Conservation (phyloP, 2,329 filamentous ascomycete genomes). For the Cladosporium sp. region DNA sequence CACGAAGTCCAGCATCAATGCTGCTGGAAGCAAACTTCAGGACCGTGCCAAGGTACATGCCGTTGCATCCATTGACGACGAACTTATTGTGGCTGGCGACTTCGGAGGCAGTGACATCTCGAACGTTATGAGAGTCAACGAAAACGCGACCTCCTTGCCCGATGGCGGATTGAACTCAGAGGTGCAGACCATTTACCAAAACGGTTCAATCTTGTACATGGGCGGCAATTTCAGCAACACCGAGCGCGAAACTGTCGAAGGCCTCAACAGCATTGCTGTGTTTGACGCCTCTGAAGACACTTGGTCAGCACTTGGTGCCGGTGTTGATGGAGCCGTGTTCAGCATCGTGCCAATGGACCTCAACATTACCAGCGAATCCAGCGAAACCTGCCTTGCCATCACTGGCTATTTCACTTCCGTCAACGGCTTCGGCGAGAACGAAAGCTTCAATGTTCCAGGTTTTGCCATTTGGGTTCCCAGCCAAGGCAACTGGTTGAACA, state of each 20-base stretch:
- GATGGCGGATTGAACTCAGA: slow-evolving; percentile 74
- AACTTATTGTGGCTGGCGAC: slow-evolving; percentile 76
- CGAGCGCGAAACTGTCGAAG: slow-evolving; percentile 54
- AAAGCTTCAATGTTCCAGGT: slow-evolving; percentile 61
- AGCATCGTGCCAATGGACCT: slow-evolving; percentile 72
- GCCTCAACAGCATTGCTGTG: slow-evolving; percentile 69
- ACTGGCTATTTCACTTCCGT: slow-evolving; percentile 76
- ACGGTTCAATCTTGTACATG: slow-evolving; percentile 67
- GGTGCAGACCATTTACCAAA: slow-evolving; percentile 67
- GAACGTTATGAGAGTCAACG: slow-evolving; percentile 73
- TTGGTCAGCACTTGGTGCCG: slow-evolving; percentile 79
- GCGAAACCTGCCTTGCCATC: slow-evolving; percentile 72
- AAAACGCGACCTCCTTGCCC: slow-evolving; percentile 58
- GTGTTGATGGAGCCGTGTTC: slow-evolving; percentile 74
- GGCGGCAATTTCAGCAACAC: slow-evolving; percentile 83
- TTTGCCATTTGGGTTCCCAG: slow-evolving; percentile 94
- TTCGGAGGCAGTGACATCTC: slow-evolving; percentile 65
- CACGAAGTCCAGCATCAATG: slow-evolving; percentile 68
- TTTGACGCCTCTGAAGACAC: slow-evolving; percentile 65
- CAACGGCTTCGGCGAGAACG: slow-evolving; percentile 61
- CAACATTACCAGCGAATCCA: slow-evolving; percentile 66
- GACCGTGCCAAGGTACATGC: slow-evolving; percentile 64
- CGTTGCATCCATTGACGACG: slow-evolving; percentile 61
- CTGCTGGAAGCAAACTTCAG: slow-evolving; percentile 67
- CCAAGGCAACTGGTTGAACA: slow-evolving; percentile 79